Base-by-base conservation (phyloP, 345 rosid genomes). In the Stellera chamaejasme region DNA sequence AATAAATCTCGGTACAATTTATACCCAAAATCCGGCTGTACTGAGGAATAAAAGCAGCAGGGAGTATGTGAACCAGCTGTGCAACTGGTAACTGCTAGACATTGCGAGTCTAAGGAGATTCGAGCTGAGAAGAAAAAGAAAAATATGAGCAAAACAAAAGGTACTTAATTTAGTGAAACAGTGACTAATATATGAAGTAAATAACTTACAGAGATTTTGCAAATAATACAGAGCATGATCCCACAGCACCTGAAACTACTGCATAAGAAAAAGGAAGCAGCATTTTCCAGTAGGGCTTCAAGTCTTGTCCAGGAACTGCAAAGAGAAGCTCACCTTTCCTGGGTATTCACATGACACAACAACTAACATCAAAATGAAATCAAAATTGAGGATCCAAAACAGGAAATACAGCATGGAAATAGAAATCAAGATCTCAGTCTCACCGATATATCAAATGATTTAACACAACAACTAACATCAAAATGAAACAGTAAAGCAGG, bases 21-120 rank as follows among this genome's bases (percentile, higher is more conserved):
- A 68, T 80, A 93, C 99, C 99, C 99, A 93, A 66, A 93, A 93
- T 63, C 99, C 99, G 42, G 97, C 96, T 57, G 99, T 93, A 64
- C 96, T 86, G 59, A 93, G 90, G 80, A 93, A 93, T 62, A 93
- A 70, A 75, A 89, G 94, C 64, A 93, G 79, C 89, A 93, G 72
- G n/a, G 88, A 93, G 80, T 93, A 93, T 53, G 97, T 93, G 74
- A 93, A 93, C 99, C 97, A 93, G 77, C 91, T 81, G 70, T 89
- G 91, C 79, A 93, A 68, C 56, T 79, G 75, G 76, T 93, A 89
- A 67, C 82, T 79, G 75, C 82, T 78, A 48, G 95, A 82, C 97
- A 93, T 84, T 50, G 99, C 82, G 73, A 93, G 73, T 67, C 97
- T 87, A 59, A 93, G 82, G 72, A 93, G 78, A 76, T 88, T 91